These are phyloP conservation scores for Komagataella phaffii DNA, from an alignment of 805 yeast species.

Conservation along the genomic window DNA sequence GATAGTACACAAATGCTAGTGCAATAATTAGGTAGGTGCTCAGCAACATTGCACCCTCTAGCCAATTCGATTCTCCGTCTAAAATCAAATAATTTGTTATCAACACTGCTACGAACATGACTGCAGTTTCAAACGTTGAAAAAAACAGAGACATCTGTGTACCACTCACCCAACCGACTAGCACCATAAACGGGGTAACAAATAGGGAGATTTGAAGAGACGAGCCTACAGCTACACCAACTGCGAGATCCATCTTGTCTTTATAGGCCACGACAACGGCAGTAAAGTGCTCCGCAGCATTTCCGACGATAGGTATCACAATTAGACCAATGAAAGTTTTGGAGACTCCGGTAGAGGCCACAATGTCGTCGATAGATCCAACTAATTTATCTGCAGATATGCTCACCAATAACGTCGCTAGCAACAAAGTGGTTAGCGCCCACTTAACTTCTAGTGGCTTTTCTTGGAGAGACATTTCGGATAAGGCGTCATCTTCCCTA, in stretches of 20 bases:
- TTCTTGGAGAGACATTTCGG: neutral
- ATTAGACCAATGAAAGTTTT: slow-evolving; percentile 93
- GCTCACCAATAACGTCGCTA: slow-evolving; percentile 70
- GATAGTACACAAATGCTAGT: slow-evolving; percentile 81
- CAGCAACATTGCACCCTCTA: slow-evolving; percentile 88
- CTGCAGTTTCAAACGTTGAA: slow-evolving; percentile 88
- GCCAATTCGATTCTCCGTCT: slow-evolving; percentile 95
- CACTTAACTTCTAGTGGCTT: slow-evolving; percentile 32
- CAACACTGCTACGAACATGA: slow-evolving; percentile 80
- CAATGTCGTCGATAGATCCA: slow-evolving; percentile 85
- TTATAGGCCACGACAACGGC: slow-evolving; percentile 91
- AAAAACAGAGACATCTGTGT: slow-evolving; percentile 90
- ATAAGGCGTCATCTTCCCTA: slow-evolving; percentile 1
- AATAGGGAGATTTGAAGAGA: slow-evolving; percentile 91
- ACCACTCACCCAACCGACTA: slow-evolving; percentile 84
- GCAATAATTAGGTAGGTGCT: slow-evolving; percentile 82
- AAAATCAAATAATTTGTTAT: slow-evolving; percentile 75
- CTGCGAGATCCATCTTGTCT: slow-evolving; percentile 94
- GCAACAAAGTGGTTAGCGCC: slow-evolving; percentile 40
- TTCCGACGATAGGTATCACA: slow-evolving; percentile 92
- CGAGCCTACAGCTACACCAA: slow-evolving; percentile 94
- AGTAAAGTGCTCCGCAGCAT: slow-evolving; percentile 98
- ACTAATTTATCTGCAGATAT: slow-evolving; percentile 89
- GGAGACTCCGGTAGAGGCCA: slow-evolving; percentile 70
- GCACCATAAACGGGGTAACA: slow-evolving; percentile 90